Evolutionary conservation across 2,329 filamentous ascomycete genomes (phyloP).

Genomic region (Phyllosticta citriasiana): DNA sequence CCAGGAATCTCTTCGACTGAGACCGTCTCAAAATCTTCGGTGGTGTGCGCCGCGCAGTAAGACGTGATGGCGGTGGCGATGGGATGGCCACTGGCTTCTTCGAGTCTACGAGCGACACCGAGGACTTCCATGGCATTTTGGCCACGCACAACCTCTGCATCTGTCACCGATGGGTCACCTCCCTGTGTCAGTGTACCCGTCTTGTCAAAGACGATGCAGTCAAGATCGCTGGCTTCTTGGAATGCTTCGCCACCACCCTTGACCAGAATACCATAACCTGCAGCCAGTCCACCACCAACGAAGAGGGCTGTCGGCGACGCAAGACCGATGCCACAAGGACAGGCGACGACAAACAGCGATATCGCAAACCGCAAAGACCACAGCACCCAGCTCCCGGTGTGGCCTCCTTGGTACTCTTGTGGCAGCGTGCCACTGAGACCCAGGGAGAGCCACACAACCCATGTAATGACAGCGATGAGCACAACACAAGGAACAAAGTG

Average conservation of each 20-base stretch:
- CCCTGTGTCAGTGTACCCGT: conserved; percentile 71
- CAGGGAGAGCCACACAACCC: conserved; percentile 60
- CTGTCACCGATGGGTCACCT: conserved; percentile 60
- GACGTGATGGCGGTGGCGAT: conserved; percentile 60
- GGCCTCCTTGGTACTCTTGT: conserved; percentile 41
- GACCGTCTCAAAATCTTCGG: conserved; percentile 16
- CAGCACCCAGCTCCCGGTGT: conserved; percentile 55
- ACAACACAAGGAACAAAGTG: conserved; percentile 70
- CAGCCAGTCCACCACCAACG: conserved; percentile 70
- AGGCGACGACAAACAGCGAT: conserved; percentile 77
- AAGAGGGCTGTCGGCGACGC: conserved; percentile 80
- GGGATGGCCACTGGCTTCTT: conserved; percentile 65
- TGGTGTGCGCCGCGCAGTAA: conserved; percentile 42
- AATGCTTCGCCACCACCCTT: conserved; percentile 81
- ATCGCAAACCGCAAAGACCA: conserved; percentile 79
- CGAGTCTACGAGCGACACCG: conserved; percentile 49
- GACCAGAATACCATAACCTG: conserved; percentile 68
- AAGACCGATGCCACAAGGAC: conserved; percentile 72
- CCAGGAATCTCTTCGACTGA: conserved; percentile 58
- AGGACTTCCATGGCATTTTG: conserved; percentile 34
- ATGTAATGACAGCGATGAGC: conserved; percentile 58
- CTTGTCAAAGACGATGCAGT: conserved; percentile 80
- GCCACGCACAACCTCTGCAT: conserved; percentile 32
- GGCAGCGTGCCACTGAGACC: conserved; percentile 51
- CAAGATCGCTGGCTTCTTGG: conserved; percentile 68